phyloP scores from a whole-genome alignment of 768 basidiomycete genomes.

The Amanita phalloides region DNA sequence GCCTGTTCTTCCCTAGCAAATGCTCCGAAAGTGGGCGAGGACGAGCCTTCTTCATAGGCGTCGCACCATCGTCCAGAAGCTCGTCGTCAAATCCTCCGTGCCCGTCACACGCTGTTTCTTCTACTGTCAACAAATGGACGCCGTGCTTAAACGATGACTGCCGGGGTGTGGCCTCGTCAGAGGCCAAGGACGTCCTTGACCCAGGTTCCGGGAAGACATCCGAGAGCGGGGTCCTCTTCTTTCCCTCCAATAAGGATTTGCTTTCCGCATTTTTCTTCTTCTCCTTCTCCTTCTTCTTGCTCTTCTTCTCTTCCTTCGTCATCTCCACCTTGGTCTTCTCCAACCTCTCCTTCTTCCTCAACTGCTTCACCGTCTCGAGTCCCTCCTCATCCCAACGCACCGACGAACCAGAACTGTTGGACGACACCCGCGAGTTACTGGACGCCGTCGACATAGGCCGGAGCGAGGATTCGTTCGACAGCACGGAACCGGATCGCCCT shows the following conservation, averaged over 20 bases:
- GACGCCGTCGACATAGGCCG: constrained; percentile 35
- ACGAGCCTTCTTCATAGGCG: constrained; percentile 36
- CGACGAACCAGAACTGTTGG: constrained; percentile 8
- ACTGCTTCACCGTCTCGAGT: constrained; percentile 37
- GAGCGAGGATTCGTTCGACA: constrained; percentile 29
- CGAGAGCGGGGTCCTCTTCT: constrained; percentile 40
- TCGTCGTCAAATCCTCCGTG: constrained; percentile 23
- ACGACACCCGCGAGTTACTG: constrained; percentile 22
- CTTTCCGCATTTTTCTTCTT: constrained; percentile 28
- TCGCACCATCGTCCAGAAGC: constrained; percentile 15
- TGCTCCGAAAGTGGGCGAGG: constrained; percentile 59
- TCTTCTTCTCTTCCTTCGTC: constrained; percentile 19
- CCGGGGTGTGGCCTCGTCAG: constrained; percentile 3
- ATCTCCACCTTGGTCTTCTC: constrained; percentile 24
- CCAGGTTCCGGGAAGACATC: constrained; percentile 48
- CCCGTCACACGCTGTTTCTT: constrained; percentile 44
- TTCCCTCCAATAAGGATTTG: constrained; percentile 35
- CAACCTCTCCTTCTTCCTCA: constrained; percentile 27
- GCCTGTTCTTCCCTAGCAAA: constrained; percentile 35
- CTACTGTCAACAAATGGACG: constrained; percentile 27
- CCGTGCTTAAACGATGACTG: background rate
- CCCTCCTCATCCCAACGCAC: constrained; percentile 22
- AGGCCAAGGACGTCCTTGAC: constrained; percentile 6
- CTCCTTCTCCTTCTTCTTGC: constrained; percentile 13
- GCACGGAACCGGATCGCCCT: constrained; percentile 25